Base-by-base conservation (phyloP, 495 filamentous ascomycete species). In the Talaromyces proteolyticus region DNA sequence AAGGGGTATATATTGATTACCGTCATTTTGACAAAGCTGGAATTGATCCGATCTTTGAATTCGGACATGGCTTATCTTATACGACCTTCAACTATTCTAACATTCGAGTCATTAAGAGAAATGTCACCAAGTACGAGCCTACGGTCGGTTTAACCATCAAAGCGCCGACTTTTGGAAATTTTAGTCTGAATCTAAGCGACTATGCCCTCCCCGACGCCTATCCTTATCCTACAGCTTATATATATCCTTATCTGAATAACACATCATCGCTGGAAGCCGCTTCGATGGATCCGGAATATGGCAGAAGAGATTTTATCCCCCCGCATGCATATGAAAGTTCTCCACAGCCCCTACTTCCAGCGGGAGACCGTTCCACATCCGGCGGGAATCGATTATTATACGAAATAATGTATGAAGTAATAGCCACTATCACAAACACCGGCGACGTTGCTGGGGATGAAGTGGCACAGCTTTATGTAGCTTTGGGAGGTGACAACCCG, bases 171-270 rank as follows among this genome's bases (percentile, higher is more conserved):
- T 77, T 91, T 43, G 89, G 88, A 52, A 84, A 79, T 61, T 68
- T 67, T 51, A 82, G 78, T 47, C 26, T 5, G 6, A 79, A 78
- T 16, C 84, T 78, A 16, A 67, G 73, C 2, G 83, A 91, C 49
- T 89, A 92, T 61, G 62, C 85, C 24, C 95, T 84, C 76, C 92
- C 92, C 4, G 64, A 70, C 1, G 77, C 75, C 52, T 67, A 87
- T 56, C 64, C 66, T 54, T 78, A 61, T 56, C 65, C 85, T 25
- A 59, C 58, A 6, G 53, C 62, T 34, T 89, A 83, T 77, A 89
- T 98, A 63, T 98, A 98, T 69, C 93, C 93, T 5, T 98, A 86
- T 68, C 64, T 98, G 52, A 91, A 93, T 75, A 77, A 71, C 25
- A 87, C 89, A 20, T 29, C 26, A 29, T 74, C 84, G 54, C 79